These are phyloP conservation scores for Sphagnum magellanicum DNA, from an alignment of 228 moss, liverwort and hornwort species.

Conservation along the genomic window DNA sequence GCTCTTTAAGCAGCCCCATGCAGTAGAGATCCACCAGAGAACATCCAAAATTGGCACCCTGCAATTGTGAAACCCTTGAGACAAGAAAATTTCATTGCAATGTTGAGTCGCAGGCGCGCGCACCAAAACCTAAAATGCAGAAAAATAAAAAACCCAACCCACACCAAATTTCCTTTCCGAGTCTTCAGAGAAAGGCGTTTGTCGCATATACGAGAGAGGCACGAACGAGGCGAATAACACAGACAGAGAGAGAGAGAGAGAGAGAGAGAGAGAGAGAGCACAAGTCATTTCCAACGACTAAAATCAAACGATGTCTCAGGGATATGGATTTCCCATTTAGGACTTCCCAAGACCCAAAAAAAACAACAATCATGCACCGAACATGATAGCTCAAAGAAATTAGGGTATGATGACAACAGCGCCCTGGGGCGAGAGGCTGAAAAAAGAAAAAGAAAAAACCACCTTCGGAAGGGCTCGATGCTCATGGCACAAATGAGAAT, in stretches of 20 bases:
- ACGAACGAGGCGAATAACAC: background rate
- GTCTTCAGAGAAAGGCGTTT: too few relatives aligned
- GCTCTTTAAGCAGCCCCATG: background rate
- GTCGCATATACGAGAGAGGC: too few relatives aligned
- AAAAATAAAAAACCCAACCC: background rate
- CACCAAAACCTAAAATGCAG: background rate
- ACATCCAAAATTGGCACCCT: background rate
- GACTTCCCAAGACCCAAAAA: too few relatives aligned
- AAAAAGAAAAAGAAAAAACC: too few relatives aligned
- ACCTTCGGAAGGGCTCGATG: conserved; percentile 53
- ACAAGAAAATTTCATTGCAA: background rate
- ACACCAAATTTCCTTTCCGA: too few relatives aligned
- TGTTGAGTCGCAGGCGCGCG: background rate
- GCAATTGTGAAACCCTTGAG: background rate
- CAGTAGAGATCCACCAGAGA: too few relatives aligned
- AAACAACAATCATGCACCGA: too few relatives aligned
- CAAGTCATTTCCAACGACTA: too few relatives aligned
- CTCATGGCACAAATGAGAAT: conserved; percentile 27
- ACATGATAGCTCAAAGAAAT: background rate
- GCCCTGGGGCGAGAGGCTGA: too few relatives aligned
- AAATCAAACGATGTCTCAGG: too few relatives aligned
- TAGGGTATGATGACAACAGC: background rate
- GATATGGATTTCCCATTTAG: too few relatives aligned
- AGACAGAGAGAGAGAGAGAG: background rate
- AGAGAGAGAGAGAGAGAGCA: background rate